These are phyloP conservation scores for Epichloe gansuensis DNA, from an alignment of 2,329 filamentous ascomycete species.

Conservation along the genomic window DNA sequence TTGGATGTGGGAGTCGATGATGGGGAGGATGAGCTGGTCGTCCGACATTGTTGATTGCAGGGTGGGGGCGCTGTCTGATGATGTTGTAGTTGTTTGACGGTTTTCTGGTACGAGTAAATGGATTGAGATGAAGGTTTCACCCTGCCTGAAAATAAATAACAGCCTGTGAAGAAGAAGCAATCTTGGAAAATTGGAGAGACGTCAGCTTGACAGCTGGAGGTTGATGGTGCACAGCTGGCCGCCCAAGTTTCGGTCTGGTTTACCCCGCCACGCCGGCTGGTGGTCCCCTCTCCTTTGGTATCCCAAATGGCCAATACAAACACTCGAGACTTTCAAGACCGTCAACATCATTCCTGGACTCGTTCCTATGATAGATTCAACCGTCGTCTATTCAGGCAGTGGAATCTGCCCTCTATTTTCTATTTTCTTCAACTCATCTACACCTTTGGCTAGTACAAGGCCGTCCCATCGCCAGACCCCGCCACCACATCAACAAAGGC, in stretches of 20 bases:
- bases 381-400: constrained; percentile 31
- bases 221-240: not conserved
- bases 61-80: not conserved
- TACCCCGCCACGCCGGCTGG: not conserved
- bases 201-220: not conserved
- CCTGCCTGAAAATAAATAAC: not conserved
- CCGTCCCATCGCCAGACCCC: constrained; percentile 16
- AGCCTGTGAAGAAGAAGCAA: not conserved
- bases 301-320: too few relatives aligned
- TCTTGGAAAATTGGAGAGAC: not conserved
- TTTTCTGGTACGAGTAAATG: not conserved
- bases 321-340: too few relatives aligned
- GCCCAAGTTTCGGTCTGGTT: not conserved
- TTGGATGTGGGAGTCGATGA: constrained; percentile 89
- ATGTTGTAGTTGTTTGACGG: not conserved
- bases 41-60: constrained; percentile 21
- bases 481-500: constrained; percentile 18
- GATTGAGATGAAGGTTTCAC: not conserved
- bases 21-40: constrained; percentile 35
- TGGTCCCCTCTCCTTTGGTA: not conserved
- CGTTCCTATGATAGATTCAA: constrained; percentile 33
- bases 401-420: not conserved
- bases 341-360: too few relatives aligned
- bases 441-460: constrained; percentile 21
- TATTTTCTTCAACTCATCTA: constrained; percentile 7